Evolutionary conservation across 495 filamentous ascomycete genomes (phyloP).

Genomic region (Hamigera avellanea): DNA sequence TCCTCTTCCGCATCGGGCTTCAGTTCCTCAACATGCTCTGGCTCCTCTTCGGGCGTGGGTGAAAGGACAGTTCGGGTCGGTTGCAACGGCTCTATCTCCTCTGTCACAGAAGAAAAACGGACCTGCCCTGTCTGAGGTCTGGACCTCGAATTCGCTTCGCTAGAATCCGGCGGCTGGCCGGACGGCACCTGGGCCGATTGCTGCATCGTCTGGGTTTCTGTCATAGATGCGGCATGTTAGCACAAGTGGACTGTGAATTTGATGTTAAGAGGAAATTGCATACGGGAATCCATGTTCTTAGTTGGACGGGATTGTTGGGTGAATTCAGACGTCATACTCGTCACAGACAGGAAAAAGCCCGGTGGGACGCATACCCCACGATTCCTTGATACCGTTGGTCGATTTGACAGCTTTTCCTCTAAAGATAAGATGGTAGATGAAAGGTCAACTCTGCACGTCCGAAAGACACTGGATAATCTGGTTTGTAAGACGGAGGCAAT

Average conservation of each 20-base stretch:
- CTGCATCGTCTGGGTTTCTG: slow-evolving; percentile 13
- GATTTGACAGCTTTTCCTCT: too few relatives aligned
- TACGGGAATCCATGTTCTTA: slow-evolving; percentile 22
- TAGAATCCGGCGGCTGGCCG: slow-evolving; percentile 13
- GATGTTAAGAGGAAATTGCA: slow-evolving; percentile 10
- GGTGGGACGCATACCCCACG: slow-evolving; percentile 30
- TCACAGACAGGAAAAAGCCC: slow-evolving; percentile 13
- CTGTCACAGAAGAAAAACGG: slow-evolving; percentile 68
- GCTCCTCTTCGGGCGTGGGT: slow-evolving; percentile 20
- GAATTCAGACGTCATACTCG: slow-evolving; percentile 35
- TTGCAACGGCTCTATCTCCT: slow-evolving; percentile 59
- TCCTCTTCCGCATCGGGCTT: slow-evolving; percentile 48
- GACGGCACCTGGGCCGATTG: slow-evolving; percentile 15
- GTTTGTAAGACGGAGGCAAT: too few relatives aligned
- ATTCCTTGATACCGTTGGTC: not conserved
- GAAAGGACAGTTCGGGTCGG: slow-evolving; percentile 21
- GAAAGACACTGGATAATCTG: too few relatives aligned
- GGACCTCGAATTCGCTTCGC: slow-evolving; percentile 22
- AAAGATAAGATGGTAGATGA: too few relatives aligned
- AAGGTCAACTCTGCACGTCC: too few relatives aligned
- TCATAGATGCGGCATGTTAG: slow-evolving; percentile 7
- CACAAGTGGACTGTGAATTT: slow-evolving; percentile 1
- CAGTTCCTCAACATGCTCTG: slow-evolving; percentile 19
- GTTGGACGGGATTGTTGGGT: slow-evolving; percentile 17
- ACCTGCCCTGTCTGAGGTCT: slow-evolving; percentile 41